Percentiles rank a stretch among this genome's conserved stretches.
These are phyloP conservation scores for Baorangia bicolor DNA, from an alignment of 768 basidiomycete genomes.

Conservation along the genomic window DNA sequence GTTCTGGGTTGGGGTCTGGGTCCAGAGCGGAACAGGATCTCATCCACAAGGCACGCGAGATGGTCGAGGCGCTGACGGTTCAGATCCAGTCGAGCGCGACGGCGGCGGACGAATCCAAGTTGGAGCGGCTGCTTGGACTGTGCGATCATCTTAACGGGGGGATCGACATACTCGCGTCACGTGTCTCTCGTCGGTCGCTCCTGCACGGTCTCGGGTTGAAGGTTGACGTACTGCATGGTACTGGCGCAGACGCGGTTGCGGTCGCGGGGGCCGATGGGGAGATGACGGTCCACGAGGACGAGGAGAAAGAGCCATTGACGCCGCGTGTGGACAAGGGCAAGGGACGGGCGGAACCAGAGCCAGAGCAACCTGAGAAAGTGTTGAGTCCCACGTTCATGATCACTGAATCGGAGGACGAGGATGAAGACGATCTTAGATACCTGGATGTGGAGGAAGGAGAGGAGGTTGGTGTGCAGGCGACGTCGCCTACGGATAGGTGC, in stretches of 20 bases:
- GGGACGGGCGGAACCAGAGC: slow-evolving; percentile 64
- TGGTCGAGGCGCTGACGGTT: slow-evolving; percentile 49
- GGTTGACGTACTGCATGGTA: slow-evolving; percentile 30
- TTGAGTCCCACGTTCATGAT: slow-evolving; percentile 64
- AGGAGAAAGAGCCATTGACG: slow-evolving; percentile 44
- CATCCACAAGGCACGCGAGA: slow-evolving; percentile 48
- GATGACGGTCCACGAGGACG: slow-evolving; percentile 17
- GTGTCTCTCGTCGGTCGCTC: slow-evolving; percentile 39
- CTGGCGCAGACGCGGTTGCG: slow-evolving; percentile 15
- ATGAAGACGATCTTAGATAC: slow-evolving; percentile 39
- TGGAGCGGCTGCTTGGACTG: slow-evolving; percentile 67
- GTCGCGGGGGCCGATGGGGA: slow-evolving; percentile 2
- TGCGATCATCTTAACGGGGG: slow-evolving; percentile 69
- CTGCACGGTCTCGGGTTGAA: slow-evolving; percentile 47
- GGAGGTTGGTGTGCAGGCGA: slow-evolving; percentile 15
- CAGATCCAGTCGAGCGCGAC: slow-evolving; percentile 49
- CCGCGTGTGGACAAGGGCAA: slow-evolving; percentile 80
- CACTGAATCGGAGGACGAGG: slow-evolving; percentile 53
- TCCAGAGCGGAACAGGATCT: slow-evolving; percentile 34
- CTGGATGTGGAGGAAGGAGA: slow-evolving; percentile 39
- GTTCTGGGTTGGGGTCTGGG: rapidly evolving
- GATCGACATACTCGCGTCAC: slow-evolving; percentile 48
- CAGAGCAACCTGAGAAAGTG: slow-evolving; percentile 67
- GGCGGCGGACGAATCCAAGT: slow-evolving; percentile 49
- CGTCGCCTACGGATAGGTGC: slow-evolving; percentile 50